Evolutionary conservation across 2,329 filamentous ascomycete species (phyloP).

Genomic region (Grosmannia penicillata): DNA sequence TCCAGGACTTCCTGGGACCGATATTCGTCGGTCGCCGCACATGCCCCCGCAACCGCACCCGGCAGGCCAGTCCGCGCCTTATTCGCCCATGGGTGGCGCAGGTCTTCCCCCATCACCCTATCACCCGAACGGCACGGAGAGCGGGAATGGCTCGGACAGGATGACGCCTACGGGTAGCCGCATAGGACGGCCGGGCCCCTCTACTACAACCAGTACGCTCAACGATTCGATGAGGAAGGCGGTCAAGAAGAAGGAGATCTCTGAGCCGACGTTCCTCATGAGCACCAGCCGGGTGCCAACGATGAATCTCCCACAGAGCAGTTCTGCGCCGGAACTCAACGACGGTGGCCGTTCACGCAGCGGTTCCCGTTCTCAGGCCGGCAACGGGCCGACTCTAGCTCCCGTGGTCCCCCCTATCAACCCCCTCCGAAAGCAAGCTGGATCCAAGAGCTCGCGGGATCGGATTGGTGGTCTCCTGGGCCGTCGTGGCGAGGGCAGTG

Average conservation of each 20-base stretch:
- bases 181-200: conserved; percentile 15
- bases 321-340: conserved; percentile 12
- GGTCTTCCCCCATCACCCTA: conserved; percentile 19
- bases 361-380: conserved; percentile 23
- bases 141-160: conserved; percentile 14
- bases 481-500: conserved; percentile 17
- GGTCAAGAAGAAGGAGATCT: conserved; percentile 32
- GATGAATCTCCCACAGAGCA: conserved; percentile 20
- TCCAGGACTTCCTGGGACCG: conserved; percentile 31
- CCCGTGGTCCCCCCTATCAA: conserved; percentile 46
- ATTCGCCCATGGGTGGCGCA: conserved; percentile 21
- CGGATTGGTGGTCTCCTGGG: conserved; percentile 22
- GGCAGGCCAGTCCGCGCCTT: conserved; percentile 10
- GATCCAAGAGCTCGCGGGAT: conserved; percentile 21
- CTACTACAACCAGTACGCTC: conserved; percentile 17
- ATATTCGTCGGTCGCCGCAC: conserved; percentile 30
- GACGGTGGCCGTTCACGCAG: conserved; percentile 17
- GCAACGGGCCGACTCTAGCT: conserved; percentile 22
- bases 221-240: conserved; percentile 25
- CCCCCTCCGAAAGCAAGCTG: conserved; percentile 31
- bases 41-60: conserved; percentile 29
- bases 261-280: conserved; percentile 33
- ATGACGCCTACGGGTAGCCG: conserved; percentile 16
- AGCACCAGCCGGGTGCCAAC: conserved; percentile 30
- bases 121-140: background rate